phyloP scores from a whole-genome alignment of 2,329 filamentous ascomycete species.

The Zymoseptoria pseudotritici region DNA sequence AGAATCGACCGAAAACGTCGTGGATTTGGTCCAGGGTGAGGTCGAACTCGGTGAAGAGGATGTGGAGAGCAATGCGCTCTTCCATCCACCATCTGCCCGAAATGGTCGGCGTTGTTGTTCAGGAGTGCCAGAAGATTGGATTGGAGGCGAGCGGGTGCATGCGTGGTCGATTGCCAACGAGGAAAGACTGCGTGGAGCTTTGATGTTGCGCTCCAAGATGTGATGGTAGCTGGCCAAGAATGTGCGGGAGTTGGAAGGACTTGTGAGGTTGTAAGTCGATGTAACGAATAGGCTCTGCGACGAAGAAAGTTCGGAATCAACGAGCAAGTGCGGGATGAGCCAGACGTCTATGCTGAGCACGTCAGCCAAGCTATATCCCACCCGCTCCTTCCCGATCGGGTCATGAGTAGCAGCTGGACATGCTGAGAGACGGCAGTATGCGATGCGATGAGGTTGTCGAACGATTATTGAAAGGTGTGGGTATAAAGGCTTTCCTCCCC shows the following conservation, averaged over 20 bases:
- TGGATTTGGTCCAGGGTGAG: neutral
- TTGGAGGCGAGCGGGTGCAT: no score
- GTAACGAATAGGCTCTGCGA: neutral
- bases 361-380: neutral
- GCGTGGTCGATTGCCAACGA: neutral
- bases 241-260: neutral
- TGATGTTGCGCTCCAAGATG: no score
- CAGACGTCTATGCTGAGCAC: neutral
- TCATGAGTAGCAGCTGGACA: neutral
- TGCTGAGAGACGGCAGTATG: no score
- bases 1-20: conserved; percentile 5
- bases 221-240: no score
- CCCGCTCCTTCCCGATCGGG: neutral
- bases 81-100: neutral
- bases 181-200: no score
- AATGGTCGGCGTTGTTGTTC: no score
- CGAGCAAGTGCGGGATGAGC: neutral
- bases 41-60: conserved; percentile 2
- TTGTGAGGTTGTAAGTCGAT: neutral
- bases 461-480: no score
- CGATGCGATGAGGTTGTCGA: no score
- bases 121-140: no score
- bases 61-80: conserved; percentile 1
- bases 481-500: no score
- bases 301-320: neutral